These are phyloP conservation scores for Vicia faba DNA, from an alignment of 306 rosid species.

Conservation along the genomic window DNA sequence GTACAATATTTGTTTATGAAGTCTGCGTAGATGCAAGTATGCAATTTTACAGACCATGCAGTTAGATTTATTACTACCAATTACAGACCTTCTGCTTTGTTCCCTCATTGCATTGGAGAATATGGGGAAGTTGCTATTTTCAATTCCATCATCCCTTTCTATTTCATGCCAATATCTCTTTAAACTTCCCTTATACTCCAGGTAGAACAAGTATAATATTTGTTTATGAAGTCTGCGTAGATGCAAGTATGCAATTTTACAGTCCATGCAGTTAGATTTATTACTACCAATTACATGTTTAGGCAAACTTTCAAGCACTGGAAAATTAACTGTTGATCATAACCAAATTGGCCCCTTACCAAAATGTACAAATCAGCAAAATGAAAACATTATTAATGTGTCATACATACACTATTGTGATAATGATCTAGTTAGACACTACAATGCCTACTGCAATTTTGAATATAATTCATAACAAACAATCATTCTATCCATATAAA, in stretches of 20 bases:
- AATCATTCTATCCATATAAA: conserved; percentile 31
- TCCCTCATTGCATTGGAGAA: no score
- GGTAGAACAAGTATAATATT: conserved; percentile 5
- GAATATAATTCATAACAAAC: conserved; percentile 5
- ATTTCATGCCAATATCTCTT: no score
- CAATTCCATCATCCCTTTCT: no score
- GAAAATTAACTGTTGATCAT: conserved; percentile 13
- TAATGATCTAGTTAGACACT: conserved; percentile 17
- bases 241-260: conserved; percentile 16
- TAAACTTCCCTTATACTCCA: conserved; percentile 5
- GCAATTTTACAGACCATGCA: conserved; percentile 15
- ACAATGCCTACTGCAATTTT: conserved; percentile 12
- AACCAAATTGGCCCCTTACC: conserved; percentile 4
- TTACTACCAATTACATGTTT: background rate
- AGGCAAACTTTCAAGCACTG: conserved; percentile 19
- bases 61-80: conserved; percentile 1
- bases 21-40: conserved; percentile 10
- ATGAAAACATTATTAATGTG: conserved; percentile 18
- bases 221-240: conserved; percentile 1
- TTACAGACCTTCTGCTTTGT: no score
- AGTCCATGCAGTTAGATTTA: conserved; percentile 14
- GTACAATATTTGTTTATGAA: background rate
- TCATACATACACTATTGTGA: background rate
- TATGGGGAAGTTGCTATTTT: no score
- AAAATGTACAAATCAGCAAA: background rate